Conservation (phyloP, 257 asterid genomes). For the Solanum pennellii region DNA sequence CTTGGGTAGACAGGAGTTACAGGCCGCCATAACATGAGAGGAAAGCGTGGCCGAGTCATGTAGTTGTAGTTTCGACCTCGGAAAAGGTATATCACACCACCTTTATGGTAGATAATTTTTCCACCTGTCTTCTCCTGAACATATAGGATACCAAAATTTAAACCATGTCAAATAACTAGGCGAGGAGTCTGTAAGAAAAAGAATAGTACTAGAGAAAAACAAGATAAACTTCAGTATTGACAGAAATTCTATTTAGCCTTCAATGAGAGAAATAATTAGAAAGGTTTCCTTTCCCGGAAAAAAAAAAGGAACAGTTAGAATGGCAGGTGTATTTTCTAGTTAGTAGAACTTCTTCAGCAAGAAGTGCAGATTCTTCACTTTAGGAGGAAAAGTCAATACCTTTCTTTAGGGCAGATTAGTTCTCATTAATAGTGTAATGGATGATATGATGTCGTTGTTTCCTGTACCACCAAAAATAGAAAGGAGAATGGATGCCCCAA, state of each 20-base stretch:
- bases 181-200: neutral
- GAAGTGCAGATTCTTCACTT: neutral
- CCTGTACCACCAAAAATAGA: neutral
- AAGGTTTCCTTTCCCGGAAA: neutral
- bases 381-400: neutral
- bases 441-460: neutral
- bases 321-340: neutral
- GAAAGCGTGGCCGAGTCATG: constrained; percentile 60
- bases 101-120: constrained; percentile 57
- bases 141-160: neutral
- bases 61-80: constrained; percentile 89
- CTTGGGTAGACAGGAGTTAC: constrained; percentile 81
- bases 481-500: neutral
- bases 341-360: neutral
- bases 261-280: neutral
- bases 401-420: neutral
- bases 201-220: neutral
- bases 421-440: neutral
- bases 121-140: constrained; percentile 87
- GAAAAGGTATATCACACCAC: constrained; percentile 70
- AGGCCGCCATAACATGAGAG: constrained; percentile 97
- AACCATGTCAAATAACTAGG: neutral
- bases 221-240: neutral
- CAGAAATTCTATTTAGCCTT: neutral
- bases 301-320: neutral